phyloP scores from a whole-genome alignment of 306 rosid genomes.

The Glycyrrhiza uralensis region DNA sequence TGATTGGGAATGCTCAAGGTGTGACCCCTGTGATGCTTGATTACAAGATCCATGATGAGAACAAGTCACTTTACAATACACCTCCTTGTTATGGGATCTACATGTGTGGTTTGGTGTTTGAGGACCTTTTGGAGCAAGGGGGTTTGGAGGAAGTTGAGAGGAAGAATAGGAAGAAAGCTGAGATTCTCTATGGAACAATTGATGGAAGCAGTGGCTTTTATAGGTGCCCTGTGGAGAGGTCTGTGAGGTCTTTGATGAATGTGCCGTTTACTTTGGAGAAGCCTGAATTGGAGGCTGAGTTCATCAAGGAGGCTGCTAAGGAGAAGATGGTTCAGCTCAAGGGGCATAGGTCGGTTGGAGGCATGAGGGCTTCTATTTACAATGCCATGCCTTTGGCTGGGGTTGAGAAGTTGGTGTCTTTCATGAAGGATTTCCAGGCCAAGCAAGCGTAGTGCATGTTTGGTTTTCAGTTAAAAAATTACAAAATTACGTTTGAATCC shows the following conservation, averaged over 20 bases:
- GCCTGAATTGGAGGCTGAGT: constrained; percentile 73
- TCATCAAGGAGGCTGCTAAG: constrained; percentile 85
- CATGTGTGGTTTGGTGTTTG: constrained; percentile 93
- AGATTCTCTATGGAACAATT: constrained; percentile 59
- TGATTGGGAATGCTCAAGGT: constrained; percentile 67
- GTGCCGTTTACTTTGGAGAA: constrained; percentile 92
- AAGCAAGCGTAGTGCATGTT: constrained; percentile 47
- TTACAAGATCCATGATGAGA: constrained; percentile 75
- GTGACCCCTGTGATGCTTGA: constrained; percentile 88
- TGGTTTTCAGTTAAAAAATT: no score
- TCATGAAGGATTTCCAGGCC: constrained; percentile 92
- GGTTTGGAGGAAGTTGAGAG: constrained; percentile 85
- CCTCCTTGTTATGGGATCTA: constrained; percentile 89
- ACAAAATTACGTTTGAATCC: no score
- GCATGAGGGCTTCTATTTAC: constrained; percentile 92
- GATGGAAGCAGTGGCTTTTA: constrained; percentile 76
- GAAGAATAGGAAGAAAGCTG: constrained; percentile 78
- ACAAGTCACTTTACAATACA: constrained; percentile 81
- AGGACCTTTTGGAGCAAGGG: constrained; percentile 78
- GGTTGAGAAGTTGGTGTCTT: constrained; percentile 84
- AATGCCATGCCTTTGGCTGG: constrained; percentile 98
- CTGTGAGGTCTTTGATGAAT: constrained; percentile 92
- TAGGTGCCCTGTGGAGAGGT: constrained; percentile 77
- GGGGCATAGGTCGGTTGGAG: constrained; percentile 95
- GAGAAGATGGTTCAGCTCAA: constrained; percentile 92